Base-by-base conservation (phyloP, 805 yeast genomes). In the Zygoascus biomembranicola region DNA sequence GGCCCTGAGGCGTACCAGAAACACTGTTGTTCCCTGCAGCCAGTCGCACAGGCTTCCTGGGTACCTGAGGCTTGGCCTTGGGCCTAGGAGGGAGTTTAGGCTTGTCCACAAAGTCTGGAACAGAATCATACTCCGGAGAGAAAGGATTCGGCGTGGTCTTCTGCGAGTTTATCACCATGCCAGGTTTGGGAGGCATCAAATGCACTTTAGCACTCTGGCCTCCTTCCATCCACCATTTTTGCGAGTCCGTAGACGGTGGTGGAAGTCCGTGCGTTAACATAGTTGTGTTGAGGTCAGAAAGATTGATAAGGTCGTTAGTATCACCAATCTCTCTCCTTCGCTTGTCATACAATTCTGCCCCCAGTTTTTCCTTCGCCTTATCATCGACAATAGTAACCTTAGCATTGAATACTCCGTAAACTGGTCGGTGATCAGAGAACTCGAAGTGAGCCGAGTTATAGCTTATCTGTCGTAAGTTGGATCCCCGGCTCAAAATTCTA, bases 401-500 rank as follows among this genome's bases (percentile, higher is more conserved):
- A 13, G 87, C 80, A 35, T 74, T 71, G 63, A 85, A 90, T 0
- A 89, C 81, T 3, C 92, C 90, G 67, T 77, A 94, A 2, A 94
- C 96, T 0, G 99, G 99, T 55, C 88, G 83, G 66, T 94, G 99
- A 65, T 94, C 99, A 52, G 97, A 88, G 54, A 84, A 76, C 53
- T 64, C 65, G 43, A 92, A 68, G 59, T 80, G 80, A 0, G 82
- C 81, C 49, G 85, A 79, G 52, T 82, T 78, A 66, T 94, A 94
- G 51, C 81, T 81, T 57, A 82, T 64, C 47, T 88, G 94, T 43
- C 73, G 69, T 43, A 90, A 62, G 16, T 70, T 70, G 3, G 73
- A 66, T 41, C 95, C 89, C 55, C 77, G 74, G 62, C 76, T 84
- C 48, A 92, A 71, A 52, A 88, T 84, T 63, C 99, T 75, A 68